Evolutionary conservation across 1,284 basidiomycete species (phyloP).

Genomic region (Chalciporus piperatoides): DNA sequence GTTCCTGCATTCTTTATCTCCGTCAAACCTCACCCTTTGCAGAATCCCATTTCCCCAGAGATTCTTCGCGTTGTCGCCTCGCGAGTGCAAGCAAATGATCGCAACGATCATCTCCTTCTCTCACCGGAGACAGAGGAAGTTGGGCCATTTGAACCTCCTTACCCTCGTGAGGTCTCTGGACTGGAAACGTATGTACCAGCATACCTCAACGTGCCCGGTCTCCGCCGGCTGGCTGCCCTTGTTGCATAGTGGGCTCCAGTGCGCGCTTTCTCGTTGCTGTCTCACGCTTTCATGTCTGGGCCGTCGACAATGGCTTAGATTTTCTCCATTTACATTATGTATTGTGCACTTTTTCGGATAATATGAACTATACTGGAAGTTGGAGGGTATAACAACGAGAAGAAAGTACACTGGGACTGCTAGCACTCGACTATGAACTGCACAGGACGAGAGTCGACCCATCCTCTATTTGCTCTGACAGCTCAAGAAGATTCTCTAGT

Average conservation of each 20-base stretch:
- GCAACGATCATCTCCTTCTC: conserved; percentile 91
- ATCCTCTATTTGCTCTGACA: conserved; percentile 43
- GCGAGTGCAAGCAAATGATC: conserved; percentile 90
- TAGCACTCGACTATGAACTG: conserved; percentile 3
- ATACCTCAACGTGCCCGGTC: conserved; percentile 80
- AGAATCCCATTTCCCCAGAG: conserved; percentile 96
- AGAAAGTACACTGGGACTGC: background rate
- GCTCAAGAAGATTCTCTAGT: conserved; percentile 40
- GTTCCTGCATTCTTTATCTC: background rate
- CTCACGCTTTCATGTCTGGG: background rate
- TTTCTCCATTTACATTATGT: conserved; percentile 24
- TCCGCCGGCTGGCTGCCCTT: conserved; percentile 76
- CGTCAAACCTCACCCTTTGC: conserved; percentile 9
- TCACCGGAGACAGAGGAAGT: conserved; percentile 95
- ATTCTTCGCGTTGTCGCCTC: conserved; percentile 95
- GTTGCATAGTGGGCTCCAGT: conserved; percentile 54
- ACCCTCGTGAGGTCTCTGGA: conserved; percentile 84
- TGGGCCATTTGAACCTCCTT: conserved; percentile 83
- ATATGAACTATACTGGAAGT: conserved; percentile 12
- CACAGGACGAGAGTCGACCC: conserved; percentile 36
- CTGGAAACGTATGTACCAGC: conserved; percentile 87
- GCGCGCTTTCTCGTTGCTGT: background rate
- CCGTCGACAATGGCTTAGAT: conserved; percentile 3
- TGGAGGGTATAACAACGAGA: background rate
- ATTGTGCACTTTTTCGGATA: conserved; percentile 14